Base-by-base conservation (phyloP, 169 alveolate genomes). In the Haemoproteus tartakovskyi region DNA sequence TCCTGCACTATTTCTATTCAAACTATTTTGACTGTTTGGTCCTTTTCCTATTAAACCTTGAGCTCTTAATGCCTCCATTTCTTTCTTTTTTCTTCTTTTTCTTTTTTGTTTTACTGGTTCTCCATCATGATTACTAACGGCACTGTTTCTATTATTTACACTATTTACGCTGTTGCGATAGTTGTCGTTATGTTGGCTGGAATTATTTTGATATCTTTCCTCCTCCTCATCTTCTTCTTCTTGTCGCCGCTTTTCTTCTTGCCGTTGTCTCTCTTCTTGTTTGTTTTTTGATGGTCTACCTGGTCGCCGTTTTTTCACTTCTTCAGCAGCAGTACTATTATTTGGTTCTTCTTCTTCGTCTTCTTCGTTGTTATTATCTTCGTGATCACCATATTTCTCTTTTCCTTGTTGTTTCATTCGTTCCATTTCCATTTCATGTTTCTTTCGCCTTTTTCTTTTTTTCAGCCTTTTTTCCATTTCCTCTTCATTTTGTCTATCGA, bases 41-140 rank as follows among this genome's bases (percentile, higher is more conserved):
- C n/a, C n/a, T 57, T 74, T 74, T 45, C 59, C 84, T 45, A 33
- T 74, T 59, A 74, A 30, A 38, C 45, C 18, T n/a, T 64, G 60
- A 9, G 84, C 84, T 45, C 84, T 33, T 18, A 48, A 57, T 57
- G 48, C 84, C 51, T 74, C 84, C 84, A 74, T 74, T 57, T 74
- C 84, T 74, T 74, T 74, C 29, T 74, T 74, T 45, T 74, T 74
- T 18, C 84, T 33, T 37, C 84, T 54, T 37, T 74, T 74, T 50
- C 84, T 74, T 74, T 74, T 74, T 11, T 74, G 84, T 56, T 74
- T 74, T 26, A 57, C 8, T n/a, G 56, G 43, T 30, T 18, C 51
- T n/a, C 46, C 78, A 51, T 45, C 59, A 74, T 57, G 48, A 6
- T 33, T 9, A 33, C 43, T 33, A 6, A 9, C 9, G 9, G 43